Percentiles rank a stretch among this genome's conserved stretches.
phyloP scores from a whole-genome alignment of 345 rosid species.

The Corchorus olitorius region DNA sequence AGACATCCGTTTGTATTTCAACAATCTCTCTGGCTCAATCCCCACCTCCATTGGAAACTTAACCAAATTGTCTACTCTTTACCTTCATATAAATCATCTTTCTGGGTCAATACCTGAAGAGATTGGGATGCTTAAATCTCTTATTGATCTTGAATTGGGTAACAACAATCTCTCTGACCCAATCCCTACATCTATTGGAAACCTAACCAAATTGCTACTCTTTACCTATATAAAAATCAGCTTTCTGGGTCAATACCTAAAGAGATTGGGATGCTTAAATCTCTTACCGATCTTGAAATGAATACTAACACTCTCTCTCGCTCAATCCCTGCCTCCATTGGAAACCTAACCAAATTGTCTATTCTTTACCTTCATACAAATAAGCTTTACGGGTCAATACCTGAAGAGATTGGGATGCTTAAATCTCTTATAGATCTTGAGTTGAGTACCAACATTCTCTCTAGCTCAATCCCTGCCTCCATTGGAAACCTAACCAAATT shows the following conservation, averaged over 20 bases:
- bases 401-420: too few species aligned
- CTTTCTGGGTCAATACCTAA: not conserved
- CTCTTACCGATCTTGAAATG: too few species aligned
- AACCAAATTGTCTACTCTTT: not conserved
- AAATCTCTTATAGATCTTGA: too few species aligned
- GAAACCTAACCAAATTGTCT: not conserved
- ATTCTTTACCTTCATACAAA: too few species aligned
- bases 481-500: too few species aligned
- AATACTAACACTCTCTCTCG: not conserved
- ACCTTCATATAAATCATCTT: not conserved
- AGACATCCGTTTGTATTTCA: not conserved
- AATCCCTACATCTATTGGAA: constrained; percentile 26
- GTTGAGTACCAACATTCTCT: too few species aligned
- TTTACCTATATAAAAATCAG: not conserved
- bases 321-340: not conserved
- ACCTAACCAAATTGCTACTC: constrained; percentile 11
- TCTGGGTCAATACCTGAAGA: not conserved
- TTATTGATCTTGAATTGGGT: not conserved
- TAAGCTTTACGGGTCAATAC: too few species aligned
- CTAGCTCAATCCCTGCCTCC: too few species aligned
- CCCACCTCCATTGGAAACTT: not conserved
- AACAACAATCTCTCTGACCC: not conserved
- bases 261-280: too few species aligned
- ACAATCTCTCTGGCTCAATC: not conserved
- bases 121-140: not conserved